Conservation (phyloP, 179 eudicot genomes). For the Amaranthus tricolor region DNA sequence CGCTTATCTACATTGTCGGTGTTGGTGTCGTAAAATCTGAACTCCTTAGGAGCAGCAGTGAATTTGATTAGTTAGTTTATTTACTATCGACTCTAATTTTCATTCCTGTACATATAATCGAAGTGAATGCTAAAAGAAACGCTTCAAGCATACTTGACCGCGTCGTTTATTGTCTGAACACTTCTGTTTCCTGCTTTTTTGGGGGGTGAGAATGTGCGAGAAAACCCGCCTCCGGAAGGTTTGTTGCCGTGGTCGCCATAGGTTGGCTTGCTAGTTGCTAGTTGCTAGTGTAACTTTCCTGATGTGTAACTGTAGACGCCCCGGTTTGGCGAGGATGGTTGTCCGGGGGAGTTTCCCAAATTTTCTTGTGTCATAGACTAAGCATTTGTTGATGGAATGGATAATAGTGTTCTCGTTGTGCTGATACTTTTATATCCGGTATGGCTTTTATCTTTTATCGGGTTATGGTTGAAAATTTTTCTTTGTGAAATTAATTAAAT, state of each 20-base stretch:
- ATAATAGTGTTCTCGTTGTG: too few relatives aligned
- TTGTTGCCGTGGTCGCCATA: conserved; percentile 11
- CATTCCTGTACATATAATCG: conserved; percentile 22
- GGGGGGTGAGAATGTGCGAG: conserved; percentile 13
- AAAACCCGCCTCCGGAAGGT: background rate
- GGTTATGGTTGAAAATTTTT: too few relatives aligned
- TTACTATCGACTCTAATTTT: conserved; percentile 16
- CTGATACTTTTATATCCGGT: too few relatives aligned
- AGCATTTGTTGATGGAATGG: too few relatives aligned
- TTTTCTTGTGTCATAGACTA: background rate
- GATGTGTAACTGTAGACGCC: conserved; percentile 2
- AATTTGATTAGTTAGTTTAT: conserved; percentile 7
- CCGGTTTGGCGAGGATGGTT: background rate
- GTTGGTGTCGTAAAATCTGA: conserved; percentile 12
- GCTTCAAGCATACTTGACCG: conserved; percentile 13
- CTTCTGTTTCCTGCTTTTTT: background rate
- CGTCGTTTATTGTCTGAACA: background rate
- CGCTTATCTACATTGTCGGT: background rate
- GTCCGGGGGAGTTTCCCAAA: background rate
- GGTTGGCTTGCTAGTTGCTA: conserved; percentile 9
- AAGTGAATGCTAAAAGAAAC: conserved; percentile 10
- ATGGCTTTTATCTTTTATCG: too few relatives aligned
- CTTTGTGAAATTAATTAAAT: too few relatives aligned
- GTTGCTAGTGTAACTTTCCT: background rate
- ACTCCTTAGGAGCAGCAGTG: background rate